Evolutionary conservation across 306 rosid genomes (phyloP).

Genomic region (Medicago lupulina): DNA sequence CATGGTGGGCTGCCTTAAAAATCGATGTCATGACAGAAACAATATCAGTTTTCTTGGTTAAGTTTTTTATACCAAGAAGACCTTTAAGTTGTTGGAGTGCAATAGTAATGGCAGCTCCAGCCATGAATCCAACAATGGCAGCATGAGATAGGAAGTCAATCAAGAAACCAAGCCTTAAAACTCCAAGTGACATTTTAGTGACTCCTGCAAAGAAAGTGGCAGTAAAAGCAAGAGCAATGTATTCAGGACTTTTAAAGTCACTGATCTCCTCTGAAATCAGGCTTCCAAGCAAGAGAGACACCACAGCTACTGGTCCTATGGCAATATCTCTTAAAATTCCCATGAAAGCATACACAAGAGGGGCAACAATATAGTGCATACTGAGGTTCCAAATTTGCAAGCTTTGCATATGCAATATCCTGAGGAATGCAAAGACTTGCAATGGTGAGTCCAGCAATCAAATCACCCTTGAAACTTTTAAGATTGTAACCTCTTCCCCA

Average conservation of each 20-base stretch:
- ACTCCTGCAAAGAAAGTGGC: slow-evolving; percentile 88
- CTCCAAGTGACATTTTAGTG: slow-evolving; percentile 67
- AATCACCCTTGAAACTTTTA: slow-evolving; percentile 59
- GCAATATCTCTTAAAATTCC: slow-evolving; percentile 90
- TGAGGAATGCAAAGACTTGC: slow-evolving; percentile 90
- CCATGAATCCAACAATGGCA: slow-evolving; percentile 94
- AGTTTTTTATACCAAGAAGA: slow-evolving; percentile 61
- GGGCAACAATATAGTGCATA: slow-evolving; percentile 68
- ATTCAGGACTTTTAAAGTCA: slow-evolving; percentile 28
- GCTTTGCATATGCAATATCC: slow-evolving; percentile 60
- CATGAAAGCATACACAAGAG: slow-evolving; percentile 80
- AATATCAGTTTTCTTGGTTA: slow-evolving; percentile 83
- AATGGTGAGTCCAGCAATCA: slow-evolving; percentile 71
- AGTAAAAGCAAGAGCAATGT: slow-evolving; percentile 70
- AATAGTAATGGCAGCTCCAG: slow-evolving; percentile 87
- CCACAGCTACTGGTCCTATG: slow-evolving; percentile 87
- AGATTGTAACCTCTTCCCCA: slow-evolving; percentile 64
- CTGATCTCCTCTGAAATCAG: slow-evolving; percentile 51
- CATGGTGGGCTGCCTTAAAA: slow-evolving; percentile 56
- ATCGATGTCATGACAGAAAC: slow-evolving; percentile 76
- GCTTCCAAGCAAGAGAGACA: slow-evolving; percentile 79
- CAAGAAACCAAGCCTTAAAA: slow-evolving; percentile 83
- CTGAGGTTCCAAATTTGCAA: slow-evolving; percentile 53
- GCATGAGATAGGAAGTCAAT: slow-evolving; percentile 90
- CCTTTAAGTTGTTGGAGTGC: slow-evolving; percentile 92